Evolutionary conservation across 371 early-diverging fungal species (phyloP).

Genomic region (Synchytrium microbalum): DNA sequence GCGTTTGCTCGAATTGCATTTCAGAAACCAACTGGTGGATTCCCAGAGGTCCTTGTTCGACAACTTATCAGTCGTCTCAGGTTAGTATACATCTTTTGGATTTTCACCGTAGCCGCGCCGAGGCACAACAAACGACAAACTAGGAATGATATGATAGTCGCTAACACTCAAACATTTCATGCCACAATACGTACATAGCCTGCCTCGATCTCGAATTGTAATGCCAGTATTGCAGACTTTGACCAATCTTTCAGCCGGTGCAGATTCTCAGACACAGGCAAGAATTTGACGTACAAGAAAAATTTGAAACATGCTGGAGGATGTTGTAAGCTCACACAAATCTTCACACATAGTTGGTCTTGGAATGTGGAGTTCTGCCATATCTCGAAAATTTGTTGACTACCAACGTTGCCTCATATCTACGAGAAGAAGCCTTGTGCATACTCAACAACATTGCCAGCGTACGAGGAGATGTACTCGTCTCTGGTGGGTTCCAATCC

Average conservation of each 20-base stretch:
- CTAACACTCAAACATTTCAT: background rate
- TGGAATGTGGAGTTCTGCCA: background rate
- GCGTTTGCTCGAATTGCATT: background rate
- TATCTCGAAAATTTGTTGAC: background rate
- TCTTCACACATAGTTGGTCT: background rate
- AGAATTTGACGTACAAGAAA: background rate
- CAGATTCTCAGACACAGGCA: slow-evolving; percentile 87
- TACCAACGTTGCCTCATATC: background rate
- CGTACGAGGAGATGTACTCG: background rate
- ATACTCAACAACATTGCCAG: background rate
- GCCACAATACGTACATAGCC: background rate
- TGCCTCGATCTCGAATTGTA: background rate
- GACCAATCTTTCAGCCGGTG: slow-evolving; percentile 99
- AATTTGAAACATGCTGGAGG: background rate
- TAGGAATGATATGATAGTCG: background rate
- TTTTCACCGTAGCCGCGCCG: too few species aligned
- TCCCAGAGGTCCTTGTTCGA: too few species aligned
- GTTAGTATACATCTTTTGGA: too few species aligned
- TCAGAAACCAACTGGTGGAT: background rate
- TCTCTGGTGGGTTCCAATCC: background rate
- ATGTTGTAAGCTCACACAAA: background rate
- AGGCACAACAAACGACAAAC: background rate
- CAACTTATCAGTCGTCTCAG: too few species aligned
- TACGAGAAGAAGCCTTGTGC: background rate
- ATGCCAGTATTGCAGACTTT: slow-evolving; percentile 66